Conservation (phyloP, 352 stramenopile genomes). For the Globisporangium rhizosaccharum region DNA sequence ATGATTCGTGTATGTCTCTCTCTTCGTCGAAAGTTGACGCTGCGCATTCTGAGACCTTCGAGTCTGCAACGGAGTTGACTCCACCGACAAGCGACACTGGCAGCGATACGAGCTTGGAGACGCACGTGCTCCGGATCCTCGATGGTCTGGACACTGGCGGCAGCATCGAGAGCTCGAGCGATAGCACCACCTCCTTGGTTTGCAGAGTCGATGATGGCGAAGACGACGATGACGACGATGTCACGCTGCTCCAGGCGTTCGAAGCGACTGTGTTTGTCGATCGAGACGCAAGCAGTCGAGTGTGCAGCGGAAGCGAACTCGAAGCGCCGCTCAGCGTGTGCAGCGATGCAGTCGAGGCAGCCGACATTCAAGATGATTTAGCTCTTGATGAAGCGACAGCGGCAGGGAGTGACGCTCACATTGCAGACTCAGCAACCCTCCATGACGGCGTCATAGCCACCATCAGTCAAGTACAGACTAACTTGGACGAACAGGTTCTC, state of each 20-base stretch:
- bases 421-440: too few species aligned
- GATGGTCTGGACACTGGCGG: not conserved
- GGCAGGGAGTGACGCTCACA: too few species aligned
- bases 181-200: not conserved
- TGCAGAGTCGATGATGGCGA: not conserved
- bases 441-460: too few species aligned
- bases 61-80: not conserved
- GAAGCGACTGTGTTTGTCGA: not conserved
- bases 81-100: not conserved
- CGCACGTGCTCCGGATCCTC: slow-evolving; percentile 19
- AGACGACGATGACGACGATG: slow-evolving; percentile 5
- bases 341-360: not conserved
- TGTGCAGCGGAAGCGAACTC: not conserved
- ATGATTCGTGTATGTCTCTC: not conserved
- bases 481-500: too few species aligned
- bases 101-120: slow-evolving; percentile 29
- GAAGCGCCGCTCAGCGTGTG: not conserved
- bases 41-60: not conserved
- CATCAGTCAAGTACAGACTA: too few species aligned
- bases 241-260: slow-evolving; percentile 6
- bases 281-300: not conserved
- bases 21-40: not conserved
- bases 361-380: not conserved
- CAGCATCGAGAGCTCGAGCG: slow-evolving; percentile 7
- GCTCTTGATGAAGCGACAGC: too few species aligned